These are phyloP conservation scores for Anthoceros angustus DNA, from an alignment of 225 moss, liverwort and hornwort species.

Conservation along the genomic window DNA sequence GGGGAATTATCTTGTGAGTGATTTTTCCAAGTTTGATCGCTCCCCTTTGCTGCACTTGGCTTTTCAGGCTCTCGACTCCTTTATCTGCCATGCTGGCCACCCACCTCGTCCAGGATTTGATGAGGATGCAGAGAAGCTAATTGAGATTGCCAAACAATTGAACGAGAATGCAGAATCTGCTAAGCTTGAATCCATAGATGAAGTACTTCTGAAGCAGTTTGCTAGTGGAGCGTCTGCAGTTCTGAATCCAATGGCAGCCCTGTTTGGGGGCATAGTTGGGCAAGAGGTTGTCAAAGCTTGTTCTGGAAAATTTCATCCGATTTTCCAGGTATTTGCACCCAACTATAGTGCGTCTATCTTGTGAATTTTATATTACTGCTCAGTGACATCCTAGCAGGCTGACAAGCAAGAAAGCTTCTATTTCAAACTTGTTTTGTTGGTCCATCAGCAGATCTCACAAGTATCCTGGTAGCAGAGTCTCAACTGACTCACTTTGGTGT, in stretches of 20 bases:
- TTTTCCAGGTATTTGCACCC: slow-evolving; percentile 29
- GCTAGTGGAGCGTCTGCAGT: slow-evolving; percentile 69
- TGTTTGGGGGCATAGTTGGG: slow-evolving; percentile 97
- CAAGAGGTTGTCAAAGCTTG: slow-evolving; percentile 96
- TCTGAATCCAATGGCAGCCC: slow-evolving; percentile 94
- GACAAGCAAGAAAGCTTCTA: neutral
- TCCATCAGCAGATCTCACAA: too few relatives aligned
- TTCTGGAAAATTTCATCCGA: slow-evolving; percentile 91
- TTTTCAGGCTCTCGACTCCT: slow-evolving; percentile 73
- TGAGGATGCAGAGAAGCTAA: slow-evolving; percentile 33
- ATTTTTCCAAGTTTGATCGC: slow-evolving; percentile 87
- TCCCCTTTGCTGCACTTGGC: slow-evolving; percentile 70
- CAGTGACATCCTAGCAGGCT: too few relatives aligned
- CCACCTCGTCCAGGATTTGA: slow-evolving; percentile 51
- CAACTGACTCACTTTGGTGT: too few relatives aligned
- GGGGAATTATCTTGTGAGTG: slow-evolving; percentile 74
- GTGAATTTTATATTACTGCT: too few relatives aligned
- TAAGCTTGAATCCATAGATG: slow-evolving; percentile 53
- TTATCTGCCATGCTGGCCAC: slow-evolving; percentile 32
- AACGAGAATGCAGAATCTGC: slow-evolving; percentile 43
- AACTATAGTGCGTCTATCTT: too few relatives aligned
- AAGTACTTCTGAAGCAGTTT: slow-evolving; percentile 39
- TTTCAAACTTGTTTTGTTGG: neutral
- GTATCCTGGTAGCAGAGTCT: too few relatives aligned
- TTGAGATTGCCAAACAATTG: slow-evolving; percentile 28